Evolutionary conservation across 306 rosid species (phyloP), one percentile per base, ranked within the genome.

Genomic region (Cucurbita maxima): DNA sequence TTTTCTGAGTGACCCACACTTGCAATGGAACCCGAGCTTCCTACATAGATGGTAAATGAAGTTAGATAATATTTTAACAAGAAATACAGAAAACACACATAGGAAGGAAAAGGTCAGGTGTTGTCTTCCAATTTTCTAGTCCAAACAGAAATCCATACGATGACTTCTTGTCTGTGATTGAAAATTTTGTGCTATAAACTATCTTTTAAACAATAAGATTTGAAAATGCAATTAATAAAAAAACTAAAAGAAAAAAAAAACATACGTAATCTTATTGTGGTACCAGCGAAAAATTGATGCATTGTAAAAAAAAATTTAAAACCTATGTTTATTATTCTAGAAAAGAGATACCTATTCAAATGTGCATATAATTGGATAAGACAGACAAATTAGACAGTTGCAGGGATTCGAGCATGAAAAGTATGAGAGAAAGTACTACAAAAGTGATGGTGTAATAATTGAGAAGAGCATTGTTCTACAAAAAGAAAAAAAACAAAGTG

Each of bases 1-100:
- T 85, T 86, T 95, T 91, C 87, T 89, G 93, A 83, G 84, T 82
- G 53, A 88, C 92, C 97, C 99, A 91, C 79, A 91, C 84, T 80
- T 91, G 99, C 76, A 95, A 81, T 38, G 96, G 97, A 76, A 85
- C 74, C 53, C 97, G 97, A 75, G 84, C 88, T 87, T 95, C 99
- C 99, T 95, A 85, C 50, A 88, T 52, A 71, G 5, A 70, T 25
- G 30, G 34, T 15, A 70, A 70, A 69, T 69, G 36, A 70, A 50
- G 55, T 41, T 25, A 72, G 53, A 5, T 36, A 72, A 20, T 40
- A 18, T 55, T 15, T 72, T 37, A 18, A 18, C 36, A 2, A 56
- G 25, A 70, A 70, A 50, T 14, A 30, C 14, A 70, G 25, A 50
- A 45, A 68, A 68, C 40, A 14, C 3, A 13, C 5, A 48, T 0